A percentile compares a stretch with the other conserved stretches of the same genome.
Evolutionary conservation across 2,329 filamentous ascomycete species (phyloP).

Genomic region (Incumbomyces lentus): DNA sequence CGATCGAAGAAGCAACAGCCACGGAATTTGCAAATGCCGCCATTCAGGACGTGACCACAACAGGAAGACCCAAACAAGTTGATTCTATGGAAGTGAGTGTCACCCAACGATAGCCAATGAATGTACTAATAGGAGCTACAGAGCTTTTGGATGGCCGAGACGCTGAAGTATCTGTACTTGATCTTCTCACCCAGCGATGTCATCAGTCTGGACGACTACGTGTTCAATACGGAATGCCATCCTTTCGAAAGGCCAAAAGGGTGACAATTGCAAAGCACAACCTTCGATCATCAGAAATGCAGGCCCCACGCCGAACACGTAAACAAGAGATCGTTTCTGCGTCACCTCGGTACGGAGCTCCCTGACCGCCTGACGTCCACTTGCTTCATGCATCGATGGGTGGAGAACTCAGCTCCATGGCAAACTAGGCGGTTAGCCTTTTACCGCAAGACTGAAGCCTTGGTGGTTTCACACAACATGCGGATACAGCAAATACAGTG

Average conservation of each 20-base stretch:
- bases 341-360: too few species aligned
- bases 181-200: slow-evolving; percentile 32
- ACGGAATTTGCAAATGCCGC: slow-evolving; percentile 34
- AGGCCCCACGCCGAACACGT: too few species aligned
- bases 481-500: too few species aligned
- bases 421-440: too few species aligned
- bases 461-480: too few species aligned
- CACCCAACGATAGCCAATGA: background rate
- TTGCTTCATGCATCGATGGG: too few species aligned
- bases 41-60: slow-evolving; percentile 17
- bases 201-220: slow-evolving; percentile 34
- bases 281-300: too few species aligned
- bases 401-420: too few species aligned
- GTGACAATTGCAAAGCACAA: background rate
- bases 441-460: too few species aligned
- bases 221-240: slow-evolving; percentile 34
- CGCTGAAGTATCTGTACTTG: slow-evolving; percentile 35
- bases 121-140: slow-evolving; percentile 18
- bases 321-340: too few species aligned
- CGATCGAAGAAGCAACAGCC: slow-evolving; percentile 33
- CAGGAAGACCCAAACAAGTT: background rate
- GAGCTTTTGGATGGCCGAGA: slow-evolving; percentile 36
- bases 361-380: too few species aligned
- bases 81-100: slow-evolving; percentile 8
- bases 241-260: slow-evolving; percentile 21